These are phyloP conservation scores for Sporothrix inflata DNA, from an alignment of 2,329 filamentous ascomycete genomes.

Conservation along the genomic window DNA sequence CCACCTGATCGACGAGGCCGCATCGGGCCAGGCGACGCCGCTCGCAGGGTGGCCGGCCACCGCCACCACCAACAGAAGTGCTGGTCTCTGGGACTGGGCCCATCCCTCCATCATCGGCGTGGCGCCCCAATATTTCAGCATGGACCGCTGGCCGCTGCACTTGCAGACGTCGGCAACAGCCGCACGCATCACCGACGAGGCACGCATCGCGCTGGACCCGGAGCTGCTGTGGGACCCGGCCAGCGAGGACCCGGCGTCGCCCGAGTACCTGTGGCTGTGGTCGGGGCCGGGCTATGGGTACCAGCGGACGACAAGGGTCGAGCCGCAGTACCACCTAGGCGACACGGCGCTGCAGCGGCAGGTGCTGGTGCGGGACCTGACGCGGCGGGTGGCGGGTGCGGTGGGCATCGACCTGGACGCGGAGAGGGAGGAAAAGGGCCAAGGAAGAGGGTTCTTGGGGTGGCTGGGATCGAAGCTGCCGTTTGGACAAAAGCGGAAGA, in stretches of 20 bases:
- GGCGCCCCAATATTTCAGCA: conserved; percentile 46
- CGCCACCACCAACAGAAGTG: conserved; percentile 21
- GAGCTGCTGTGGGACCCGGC: conserved; percentile 38
- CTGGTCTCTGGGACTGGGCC: conserved; percentile 46
- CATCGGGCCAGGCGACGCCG: conserved; percentile 48
- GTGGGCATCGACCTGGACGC: background rate
- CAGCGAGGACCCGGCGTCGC: conserved; percentile 37
- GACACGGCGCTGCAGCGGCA: conserved; percentile 45
- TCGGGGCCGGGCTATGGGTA: conserved; percentile 33
- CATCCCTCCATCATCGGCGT: conserved; percentile 34
- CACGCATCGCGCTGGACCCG: conserved; percentile 30
- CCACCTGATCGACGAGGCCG: conserved; percentile 49
- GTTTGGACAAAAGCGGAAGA: conserved; percentile 19
- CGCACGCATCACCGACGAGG: conserved; percentile 7
- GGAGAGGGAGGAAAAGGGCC: background rate
- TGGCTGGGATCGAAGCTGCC: conserved; percentile 20
- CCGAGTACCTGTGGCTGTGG: conserved; percentile 35
- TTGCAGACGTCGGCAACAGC: conserved; percentile 43
- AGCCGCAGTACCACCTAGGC: conserved; percentile 42
- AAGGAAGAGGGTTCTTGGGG: background rate
- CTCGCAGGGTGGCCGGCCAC: conserved; percentile 39
- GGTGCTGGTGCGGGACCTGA: conserved; percentile 35
- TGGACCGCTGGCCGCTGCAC: conserved; percentile 54
- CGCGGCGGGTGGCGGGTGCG: conserved; percentile 30
- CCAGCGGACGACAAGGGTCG: conserved; percentile 35